phyloP scores from a whole-genome alignment of 129 eudicot species.

The Pittosporum tobira region DNA sequence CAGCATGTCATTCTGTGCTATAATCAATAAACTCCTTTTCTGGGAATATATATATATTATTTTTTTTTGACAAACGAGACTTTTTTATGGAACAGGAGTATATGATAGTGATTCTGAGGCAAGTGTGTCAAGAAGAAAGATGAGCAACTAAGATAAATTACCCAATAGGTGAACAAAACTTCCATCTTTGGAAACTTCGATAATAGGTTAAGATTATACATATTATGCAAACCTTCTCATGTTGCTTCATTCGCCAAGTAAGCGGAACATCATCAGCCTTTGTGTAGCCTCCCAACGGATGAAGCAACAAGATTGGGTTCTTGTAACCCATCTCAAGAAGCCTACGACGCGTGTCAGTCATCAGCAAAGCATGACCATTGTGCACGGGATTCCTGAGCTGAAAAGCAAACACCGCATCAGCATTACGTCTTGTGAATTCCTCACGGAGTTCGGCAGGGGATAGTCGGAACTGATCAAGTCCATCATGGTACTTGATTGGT shows the following conservation, averaged over 20 bases:
- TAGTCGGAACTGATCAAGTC: constrained; percentile 69
- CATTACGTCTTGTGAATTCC: constrained; percentile 76
- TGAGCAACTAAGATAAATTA: background rate
- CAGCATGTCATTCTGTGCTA: too few species aligned
- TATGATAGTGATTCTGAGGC: background rate
- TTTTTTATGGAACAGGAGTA: too few species aligned
- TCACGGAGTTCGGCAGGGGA: constrained; percentile 81
- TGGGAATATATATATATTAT: too few species aligned
- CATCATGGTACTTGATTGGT: constrained; percentile 78
- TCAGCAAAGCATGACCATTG: constrained; percentile 88
- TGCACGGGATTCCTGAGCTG: constrained; percentile 96
- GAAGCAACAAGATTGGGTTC: constrained; percentile 84
- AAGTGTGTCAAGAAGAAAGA: background rate
- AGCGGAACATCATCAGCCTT: constrained; percentile 94
- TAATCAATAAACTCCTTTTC: too few species aligned
- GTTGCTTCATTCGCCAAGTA: constrained; percentile 96
- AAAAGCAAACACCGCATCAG: constrained; percentile 94
- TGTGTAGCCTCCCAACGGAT: constrained; percentile 90
- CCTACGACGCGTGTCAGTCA: constrained; percentile 90
- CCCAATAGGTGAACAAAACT: background rate
- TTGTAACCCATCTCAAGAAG: constrained; percentile 98
- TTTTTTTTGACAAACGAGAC: background rate
- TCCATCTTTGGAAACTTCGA: background rate
- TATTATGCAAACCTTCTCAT: constrained; percentile 56
- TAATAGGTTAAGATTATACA: background rate